phyloP scores from a whole-genome alignment of 176 grass and related monocot genomes.

The bread wheat (Triticum aestivum) region IWGSC_CS_RefSeq_v2.1 NC_057808.1:93882913-93883412 shows the following conservation, averaged over 20 bases:
- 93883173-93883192: background rate
- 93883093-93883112: constrained; percentile 42
- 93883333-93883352: background rate
- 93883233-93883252: background rate
- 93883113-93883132: constrained; percentile 2
- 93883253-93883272: background rate
- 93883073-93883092: constrained; percentile 25
- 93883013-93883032: constrained; percentile 59
- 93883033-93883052: constrained; percentile 67
- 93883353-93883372: background rate
- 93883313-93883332: background rate
- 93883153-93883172: background rate
- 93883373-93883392: background rate
- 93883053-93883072: constrained; percentile 40
- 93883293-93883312: background rate
- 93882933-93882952: constrained; percentile 78
- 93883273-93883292: background rate
- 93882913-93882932: constrained; percentile 60
- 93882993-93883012: constrained; percentile 74
- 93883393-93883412: background rate
- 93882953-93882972: constrained; percentile 80
- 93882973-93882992: constrained; percentile 71
- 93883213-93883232: background rate
- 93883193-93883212: background rate
- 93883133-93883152: background rate